phyloP scores from a whole-genome alignment of 2,329 filamentous ascomycete species.

The Penicillium sp. region DNA sequence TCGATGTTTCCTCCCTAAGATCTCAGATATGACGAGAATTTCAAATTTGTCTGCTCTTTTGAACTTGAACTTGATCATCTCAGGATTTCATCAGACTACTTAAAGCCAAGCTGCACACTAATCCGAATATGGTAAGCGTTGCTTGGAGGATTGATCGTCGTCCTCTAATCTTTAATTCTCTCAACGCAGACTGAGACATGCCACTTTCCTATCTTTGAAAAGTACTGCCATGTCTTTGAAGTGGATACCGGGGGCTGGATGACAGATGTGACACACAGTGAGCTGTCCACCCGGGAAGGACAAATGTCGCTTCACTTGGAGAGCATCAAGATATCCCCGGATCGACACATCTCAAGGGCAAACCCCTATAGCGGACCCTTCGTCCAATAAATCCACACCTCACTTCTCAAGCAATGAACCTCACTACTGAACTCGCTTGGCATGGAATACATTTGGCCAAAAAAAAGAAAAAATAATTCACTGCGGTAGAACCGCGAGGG shows the following conservation, averaged over 20 bases:
- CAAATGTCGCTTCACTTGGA: neutral
- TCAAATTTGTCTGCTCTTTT: neutral
- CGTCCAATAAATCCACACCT: neutral
- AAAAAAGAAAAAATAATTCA: neutral
- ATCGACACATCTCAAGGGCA: constrained; percentile 13
- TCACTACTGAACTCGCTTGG: neutral
- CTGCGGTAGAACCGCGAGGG: neutral
- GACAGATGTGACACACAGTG: constrained; percentile 1
- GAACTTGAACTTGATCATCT: neutral
- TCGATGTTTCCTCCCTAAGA: neutral
- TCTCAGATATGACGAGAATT: neutral
- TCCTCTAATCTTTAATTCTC: constrained; percentile 2
- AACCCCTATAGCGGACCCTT: constrained; percentile 8
- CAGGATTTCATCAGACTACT: neutral
- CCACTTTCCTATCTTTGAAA: constrained; percentile 8
- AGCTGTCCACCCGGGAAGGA: neutral
- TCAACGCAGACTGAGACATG: constrained; percentile 18
- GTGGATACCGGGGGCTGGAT: constrained; percentile 9
- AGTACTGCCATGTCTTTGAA: constrained; percentile 7
- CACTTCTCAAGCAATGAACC: neutral
- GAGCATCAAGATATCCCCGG: constrained; percentile 13
- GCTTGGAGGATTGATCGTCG: constrained; percentile 12
- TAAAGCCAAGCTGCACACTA: constrained; percentile 13
- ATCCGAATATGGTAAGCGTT: constrained; percentile 13
- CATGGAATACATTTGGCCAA: neutral